Evolutionary conservation across 768 basidiomycete genomes (phyloP).

Genomic region (Panaeolus cyanescens): DNA sequence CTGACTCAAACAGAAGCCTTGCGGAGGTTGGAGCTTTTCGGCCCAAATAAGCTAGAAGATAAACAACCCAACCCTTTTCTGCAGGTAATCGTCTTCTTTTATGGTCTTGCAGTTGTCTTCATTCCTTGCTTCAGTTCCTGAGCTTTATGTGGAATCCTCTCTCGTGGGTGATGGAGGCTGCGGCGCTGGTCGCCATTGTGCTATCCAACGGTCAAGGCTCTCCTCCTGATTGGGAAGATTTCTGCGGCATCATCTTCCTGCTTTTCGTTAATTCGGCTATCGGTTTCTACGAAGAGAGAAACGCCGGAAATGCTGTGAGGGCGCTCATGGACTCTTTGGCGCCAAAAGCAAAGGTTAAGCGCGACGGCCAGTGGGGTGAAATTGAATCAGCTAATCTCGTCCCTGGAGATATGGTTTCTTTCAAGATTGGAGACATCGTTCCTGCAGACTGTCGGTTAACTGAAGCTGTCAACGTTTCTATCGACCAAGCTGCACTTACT

Average conservation of each 20-base stretch:
- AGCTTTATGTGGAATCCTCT: constrained; percentile 99
- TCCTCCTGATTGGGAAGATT: constrained; percentile 98
- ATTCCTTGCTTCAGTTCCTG: constrained; percentile 57
- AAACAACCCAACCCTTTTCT: constrained; percentile 92
- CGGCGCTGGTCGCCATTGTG: constrained; percentile 90
- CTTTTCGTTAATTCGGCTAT: constrained; percentile 94
- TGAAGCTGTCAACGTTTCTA: constrained; percentile 95
- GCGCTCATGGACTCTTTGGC: constrained; percentile 99
- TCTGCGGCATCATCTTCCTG: constrained; percentile 91
- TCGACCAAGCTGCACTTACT: constrained; percentile 97
- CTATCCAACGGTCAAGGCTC: constrained; percentile 88
- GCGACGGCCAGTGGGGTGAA: constrained; percentile 84
- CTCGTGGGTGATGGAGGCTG: constrained; percentile 99
- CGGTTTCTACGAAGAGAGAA: constrained; percentile 97
- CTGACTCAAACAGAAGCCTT: constrained; percentile 70
- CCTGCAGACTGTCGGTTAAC: constrained; percentile 97
- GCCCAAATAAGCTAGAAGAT: constrained; percentile 91
- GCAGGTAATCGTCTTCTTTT: constrained; percentile 50
- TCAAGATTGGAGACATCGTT: constrained; percentile 99
- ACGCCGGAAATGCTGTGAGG: constrained; percentile 98
- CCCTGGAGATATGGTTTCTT: constrained; percentile 93
- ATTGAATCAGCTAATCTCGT: constrained; percentile 90
- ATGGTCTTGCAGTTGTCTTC: background rate
- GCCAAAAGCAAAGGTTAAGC: constrained; percentile 94
- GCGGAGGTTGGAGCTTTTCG: constrained; percentile 89